These are phyloP conservation scores for Coleophoma crateriformis DNA, from an alignment of 2,329 filamentous ascomycete genomes.

Conservation along the genomic window DNA sequence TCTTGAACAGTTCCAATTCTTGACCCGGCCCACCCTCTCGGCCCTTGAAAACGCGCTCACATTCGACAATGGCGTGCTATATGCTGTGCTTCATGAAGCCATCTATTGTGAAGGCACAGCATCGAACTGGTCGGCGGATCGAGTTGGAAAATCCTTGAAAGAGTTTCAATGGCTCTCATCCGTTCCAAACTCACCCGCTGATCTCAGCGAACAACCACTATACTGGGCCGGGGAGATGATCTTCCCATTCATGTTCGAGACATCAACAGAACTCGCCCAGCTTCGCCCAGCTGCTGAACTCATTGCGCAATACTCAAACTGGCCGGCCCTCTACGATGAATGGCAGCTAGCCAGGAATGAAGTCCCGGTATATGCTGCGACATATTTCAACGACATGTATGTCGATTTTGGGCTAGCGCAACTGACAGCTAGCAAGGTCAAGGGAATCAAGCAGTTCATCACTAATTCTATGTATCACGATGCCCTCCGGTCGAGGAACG, in stretches of 20 bases:
- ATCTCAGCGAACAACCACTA: constrained; percentile 45
- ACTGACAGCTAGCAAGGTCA: constrained; percentile 70
- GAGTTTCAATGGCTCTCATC: constrained; percentile 43
- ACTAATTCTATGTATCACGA: constrained; percentile 89
- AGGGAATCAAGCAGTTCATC: constrained; percentile 72
- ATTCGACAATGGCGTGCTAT: constrained; percentile 76
- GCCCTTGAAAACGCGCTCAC: constrained; percentile 60
- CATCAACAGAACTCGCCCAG: constrained; percentile 68
- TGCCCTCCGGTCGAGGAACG: constrained; percentile 65
- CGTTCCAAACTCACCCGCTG: constrained; percentile 21
- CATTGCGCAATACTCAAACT: constrained; percentile 62
- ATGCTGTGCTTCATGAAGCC: constrained; percentile 81
- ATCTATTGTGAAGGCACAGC: constrained; percentile 70
- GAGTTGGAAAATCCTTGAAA: constrained; percentile 46
- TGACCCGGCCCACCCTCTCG: constrained; percentile 67
- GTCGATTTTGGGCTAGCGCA: constrained; percentile 72
- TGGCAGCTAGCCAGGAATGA: constrained; percentile 68
- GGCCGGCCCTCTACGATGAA: constrained; percentile 73
- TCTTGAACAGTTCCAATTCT: constrained; percentile 67
- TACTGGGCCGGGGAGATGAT: constrained; percentile 93
- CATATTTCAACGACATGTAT: constrained; percentile 87
- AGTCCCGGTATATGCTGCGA: constrained; percentile 81
- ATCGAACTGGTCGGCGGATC: constrained; percentile 71
- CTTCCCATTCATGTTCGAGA: constrained; percentile 78
- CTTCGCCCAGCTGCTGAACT: constrained; percentile 64